Percentiles rank a stretch among this genome's conserved stretches.
These are phyloP conservation scores for Xylaria nigripes DNA, from an alignment of 495 filamentous ascomycete species.

Conservation along the genomic window DNA sequence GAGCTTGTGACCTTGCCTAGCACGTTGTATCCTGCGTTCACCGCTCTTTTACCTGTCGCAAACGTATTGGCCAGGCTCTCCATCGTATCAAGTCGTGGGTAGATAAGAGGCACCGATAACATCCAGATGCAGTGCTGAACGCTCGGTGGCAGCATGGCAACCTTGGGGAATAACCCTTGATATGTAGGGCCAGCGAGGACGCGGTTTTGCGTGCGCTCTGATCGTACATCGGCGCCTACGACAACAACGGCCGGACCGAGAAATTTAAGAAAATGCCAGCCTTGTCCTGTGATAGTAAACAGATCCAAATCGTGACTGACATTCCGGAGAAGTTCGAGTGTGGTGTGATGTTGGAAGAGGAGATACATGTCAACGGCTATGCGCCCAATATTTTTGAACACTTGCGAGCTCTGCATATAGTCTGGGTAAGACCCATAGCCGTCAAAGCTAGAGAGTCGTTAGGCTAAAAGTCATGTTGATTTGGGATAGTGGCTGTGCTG, in stretches of 20 bases:
- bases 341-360: constrained; percentile 98
- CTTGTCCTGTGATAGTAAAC: constrained; percentile 93
- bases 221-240: constrained; percentile 82
- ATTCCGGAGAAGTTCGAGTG: constrained; percentile 82
- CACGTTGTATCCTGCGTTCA: constrained; percentile 90
- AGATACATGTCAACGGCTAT: constrained; percentile 98
- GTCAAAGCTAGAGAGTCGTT: constrained; percentile 59
- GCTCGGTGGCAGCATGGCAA: constrained; percentile 81
- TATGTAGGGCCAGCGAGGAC: constrained; percentile 96
- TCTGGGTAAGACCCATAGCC: constrained; percentile 97
- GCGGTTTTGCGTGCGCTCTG: constrained; percentile 80
- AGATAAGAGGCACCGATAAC: constrained; percentile 81
- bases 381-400: constrained; percentile 97
- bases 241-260: constrained; percentile 86
- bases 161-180: constrained; percentile 91
- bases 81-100: constrained; percentile 83
- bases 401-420: constrained; percentile 94
- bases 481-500: neutral
- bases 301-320: constrained; percentile 78
- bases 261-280: constrained; percentile 97
- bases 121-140: constrained; percentile 97
- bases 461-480: neutral
- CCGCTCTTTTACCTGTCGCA: constrained; percentile 90
- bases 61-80: constrained; percentile 84
- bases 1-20: constrained; percentile 89